Evolutionary conservation across 2,329 filamentous ascomycete species (phyloP).

Genomic region (Chlorencoelia australis): DNA sequence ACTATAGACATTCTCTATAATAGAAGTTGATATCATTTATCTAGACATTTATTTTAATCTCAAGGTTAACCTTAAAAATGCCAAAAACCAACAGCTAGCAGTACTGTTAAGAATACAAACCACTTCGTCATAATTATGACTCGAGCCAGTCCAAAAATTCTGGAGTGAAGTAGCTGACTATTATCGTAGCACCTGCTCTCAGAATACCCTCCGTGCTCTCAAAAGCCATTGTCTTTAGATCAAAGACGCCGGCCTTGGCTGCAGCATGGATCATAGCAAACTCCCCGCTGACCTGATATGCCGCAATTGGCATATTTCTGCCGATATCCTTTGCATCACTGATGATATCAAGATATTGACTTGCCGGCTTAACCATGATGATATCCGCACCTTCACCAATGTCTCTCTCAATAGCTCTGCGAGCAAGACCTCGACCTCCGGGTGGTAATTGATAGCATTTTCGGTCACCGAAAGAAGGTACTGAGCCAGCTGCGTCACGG

Average conservation of each 20-base stretch:
- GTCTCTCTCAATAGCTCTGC: slow-evolving; percentile 81
- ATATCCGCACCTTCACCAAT: slow-evolving; percentile 92
- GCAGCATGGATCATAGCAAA: slow-evolving; percentile 96
- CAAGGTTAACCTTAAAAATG: too few relatives aligned
- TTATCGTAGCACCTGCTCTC: slow-evolving; percentile 82
- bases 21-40: too few relatives aligned
- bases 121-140: slow-evolving; percentile 35
- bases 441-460: slow-evolving; percentile 95
- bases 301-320: slow-evolving; percentile 82
- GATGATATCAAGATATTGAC: slow-evolving; percentile 94
- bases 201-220: slow-evolving; percentile 91
- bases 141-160: slow-evolving; percentile 61
- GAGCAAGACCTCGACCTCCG: slow-evolving; percentile 80
- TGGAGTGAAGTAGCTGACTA: slow-evolving; percentile 90
- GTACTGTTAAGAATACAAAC: too few relatives aligned
- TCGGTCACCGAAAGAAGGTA: slow-evolving; percentile 85
- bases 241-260: slow-evolving; percentile 93
- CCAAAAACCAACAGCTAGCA: too few relatives aligned
- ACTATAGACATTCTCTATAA: too few relatives aligned
- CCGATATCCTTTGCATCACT: slow-evolving; percentile 93
- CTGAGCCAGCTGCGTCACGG: slow-evolving; percentile 87
- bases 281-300: slow-evolving; percentile 95
- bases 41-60: too few relatives aligned
- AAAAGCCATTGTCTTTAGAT: slow-evolving; percentile 87
- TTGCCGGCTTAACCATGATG: slow-evolving; percentile 98